These are phyloP conservation scores for Nakaseomyces sp. DNA, from an alignment of 1,139 yeast genomes.

Conservation along the genomic window DNA sequence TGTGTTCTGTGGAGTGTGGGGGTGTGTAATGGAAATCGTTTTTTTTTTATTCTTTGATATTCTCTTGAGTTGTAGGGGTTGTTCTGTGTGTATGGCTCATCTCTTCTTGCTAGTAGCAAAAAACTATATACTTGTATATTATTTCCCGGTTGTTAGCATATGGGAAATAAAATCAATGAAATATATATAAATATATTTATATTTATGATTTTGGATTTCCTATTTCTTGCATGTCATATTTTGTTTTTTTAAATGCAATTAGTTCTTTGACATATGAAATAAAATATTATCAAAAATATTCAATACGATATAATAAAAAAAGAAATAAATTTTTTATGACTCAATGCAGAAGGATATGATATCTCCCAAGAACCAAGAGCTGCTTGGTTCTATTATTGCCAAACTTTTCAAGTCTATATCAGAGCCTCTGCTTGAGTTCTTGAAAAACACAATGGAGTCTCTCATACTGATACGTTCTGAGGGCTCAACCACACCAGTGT, in stretches of 20 bases:
- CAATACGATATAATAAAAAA: neutral
- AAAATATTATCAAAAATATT: neutral
- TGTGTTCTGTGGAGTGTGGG: neutral
- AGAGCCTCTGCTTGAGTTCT: slow-evolving; percentile 3
- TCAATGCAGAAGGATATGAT: slow-evolving; percentile 1
- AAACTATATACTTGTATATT: too few relatives aligned
- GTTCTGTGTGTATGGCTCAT: neutral
- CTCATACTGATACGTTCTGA: slow-evolving; percentile 1
- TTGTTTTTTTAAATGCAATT: too few relatives aligned
- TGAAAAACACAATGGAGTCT: slow-evolving; percentile 1
- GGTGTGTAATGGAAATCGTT: neutral
- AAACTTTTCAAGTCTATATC: slow-evolving; percentile 4
- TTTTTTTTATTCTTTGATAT: neutral
- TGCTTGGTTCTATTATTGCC: slow-evolving; percentile 1
- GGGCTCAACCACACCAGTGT: neutral
- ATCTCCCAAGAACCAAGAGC: slow-evolving; percentile 1
- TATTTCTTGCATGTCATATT: too few relatives aligned
- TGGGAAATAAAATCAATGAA: too few relatives aligned
- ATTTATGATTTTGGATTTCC: too few relatives aligned
- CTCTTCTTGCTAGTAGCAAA: too few relatives aligned
- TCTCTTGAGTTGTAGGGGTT: neutral
- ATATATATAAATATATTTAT: too few relatives aligned
- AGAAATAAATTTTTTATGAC: neutral
- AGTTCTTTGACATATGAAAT: too few relatives aligned
- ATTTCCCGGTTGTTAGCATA: too few relatives aligned